Percentiles rank a stretch among this genome's conserved stretches.
phyloP scores from a whole-genome alignment of 2,329 filamentous ascomycete species.

The Microdochium paspali region DNA sequence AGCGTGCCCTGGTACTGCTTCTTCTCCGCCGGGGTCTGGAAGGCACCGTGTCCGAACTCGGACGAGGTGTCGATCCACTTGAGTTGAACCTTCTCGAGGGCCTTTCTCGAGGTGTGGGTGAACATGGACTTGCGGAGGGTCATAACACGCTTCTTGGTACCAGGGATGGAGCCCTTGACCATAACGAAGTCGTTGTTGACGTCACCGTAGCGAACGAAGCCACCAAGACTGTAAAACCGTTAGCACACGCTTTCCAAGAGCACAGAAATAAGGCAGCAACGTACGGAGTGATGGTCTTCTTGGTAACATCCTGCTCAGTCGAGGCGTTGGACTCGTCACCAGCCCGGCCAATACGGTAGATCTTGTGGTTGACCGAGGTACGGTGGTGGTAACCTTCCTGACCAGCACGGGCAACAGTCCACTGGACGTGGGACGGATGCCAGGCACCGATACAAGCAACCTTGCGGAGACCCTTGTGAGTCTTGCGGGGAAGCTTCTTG shows the following conservation, averaged over 20 bases:
- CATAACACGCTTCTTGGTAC: slow-evolving; percentile 99
- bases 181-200: slow-evolving; percentile 99
- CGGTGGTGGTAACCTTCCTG: slow-evolving; percentile 99
- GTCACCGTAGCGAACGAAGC: slow-evolving; percentile 98
- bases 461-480: slow-evolving; percentile 99
- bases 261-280: slow-evolving; percentile 30
- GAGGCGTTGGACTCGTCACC: slow-evolving; percentile 85
- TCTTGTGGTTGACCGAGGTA: slow-evolving; percentile 99
- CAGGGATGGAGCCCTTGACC: slow-evolving; percentile 94
- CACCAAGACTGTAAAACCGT: slow-evolving; percentile 66
- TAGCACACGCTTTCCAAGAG: slow-evolving; percentile 12
- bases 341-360: slow-evolving; percentile 97
- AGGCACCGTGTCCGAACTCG: slow-evolving; percentile 99
- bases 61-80: slow-evolving; percentile 99
- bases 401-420: slow-evolving; percentile 99
- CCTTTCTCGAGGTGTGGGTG: slow-evolving; percentile 88
- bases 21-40: slow-evolving; percentile 98
- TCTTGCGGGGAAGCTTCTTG: slow-evolving; percentile 99
- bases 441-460: slow-evolving; percentile 99
- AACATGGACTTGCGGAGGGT: slow-evolving; percentile 99
- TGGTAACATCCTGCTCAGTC: slow-evolving; percentile 92
- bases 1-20: slow-evolving; percentile 93
- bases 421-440: slow-evolving; percentile 99
- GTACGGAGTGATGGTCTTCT: slow-evolving; percentile 99
- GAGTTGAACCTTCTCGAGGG: slow-evolving; percentile 98